Evolutionary conservation across 2,329 filamentous ascomycete species (phyloP).

Genomic region (Aspergillus floridensis): DNA sequence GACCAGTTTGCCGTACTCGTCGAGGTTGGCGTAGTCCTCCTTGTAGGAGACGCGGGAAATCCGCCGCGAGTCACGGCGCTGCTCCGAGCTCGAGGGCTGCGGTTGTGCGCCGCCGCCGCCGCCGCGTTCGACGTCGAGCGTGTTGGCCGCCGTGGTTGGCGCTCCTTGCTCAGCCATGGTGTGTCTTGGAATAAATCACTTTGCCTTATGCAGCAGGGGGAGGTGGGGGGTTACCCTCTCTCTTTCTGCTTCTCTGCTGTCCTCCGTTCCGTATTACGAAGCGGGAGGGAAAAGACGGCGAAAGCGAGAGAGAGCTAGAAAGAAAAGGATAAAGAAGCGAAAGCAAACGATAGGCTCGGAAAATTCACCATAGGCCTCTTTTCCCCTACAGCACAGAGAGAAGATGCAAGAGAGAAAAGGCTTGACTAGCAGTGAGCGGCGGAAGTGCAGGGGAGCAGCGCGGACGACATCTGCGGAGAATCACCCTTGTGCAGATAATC

Average conservation of each 20-base stretch:
- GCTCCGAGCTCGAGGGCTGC: conserved; percentile 26
- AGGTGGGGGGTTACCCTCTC: background rate
- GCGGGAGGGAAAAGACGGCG: background rate
- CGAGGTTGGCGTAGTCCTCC: conserved; percentile 39
- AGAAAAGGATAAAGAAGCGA: background rate
- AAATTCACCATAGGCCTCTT: background rate
- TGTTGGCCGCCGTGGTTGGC: background rate
- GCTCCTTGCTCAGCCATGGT: conserved; percentile 24
- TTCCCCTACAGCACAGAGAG: conserved; percentile 2
- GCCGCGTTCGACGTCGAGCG: conserved; percentile 20
- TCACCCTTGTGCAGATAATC: conserved; percentile 18
- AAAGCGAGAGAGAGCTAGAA: background rate
- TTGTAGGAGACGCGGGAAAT: conserved; percentile 37
- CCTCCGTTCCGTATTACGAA: conserved; percentile 3
- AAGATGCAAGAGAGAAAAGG: background rate
- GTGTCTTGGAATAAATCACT: conserved; percentile 1
- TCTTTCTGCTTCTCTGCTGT: conserved; percentile 1
- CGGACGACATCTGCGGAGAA: background rate
- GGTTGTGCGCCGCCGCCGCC: background rate
- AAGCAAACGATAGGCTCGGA: background rate
- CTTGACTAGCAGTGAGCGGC: background rate
- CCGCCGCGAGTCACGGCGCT: conserved; percentile 24
- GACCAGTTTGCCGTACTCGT: conserved; percentile 66
- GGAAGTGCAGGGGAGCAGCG: background rate
- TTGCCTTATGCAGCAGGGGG: conserved; percentile 7